Percentiles rank a stretch among this genome's conserved stretches.
These are phyloP conservation scores for Chlamydomonas asymmetrica DNA, from an alignment of 139 green algal species.

Conservation along the genomic window DNA sequence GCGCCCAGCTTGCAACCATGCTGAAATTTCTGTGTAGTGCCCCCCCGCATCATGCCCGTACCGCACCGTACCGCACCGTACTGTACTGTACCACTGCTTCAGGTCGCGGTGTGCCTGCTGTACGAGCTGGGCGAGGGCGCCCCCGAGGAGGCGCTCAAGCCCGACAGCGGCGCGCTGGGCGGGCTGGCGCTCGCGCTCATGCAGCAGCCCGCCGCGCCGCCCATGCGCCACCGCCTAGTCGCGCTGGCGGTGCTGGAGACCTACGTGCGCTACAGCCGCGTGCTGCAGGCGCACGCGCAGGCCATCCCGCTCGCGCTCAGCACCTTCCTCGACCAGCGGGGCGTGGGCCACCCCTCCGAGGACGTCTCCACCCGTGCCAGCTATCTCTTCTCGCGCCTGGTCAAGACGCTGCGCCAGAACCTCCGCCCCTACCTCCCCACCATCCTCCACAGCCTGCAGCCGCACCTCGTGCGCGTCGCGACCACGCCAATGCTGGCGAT, in stretches of 20 bases:
- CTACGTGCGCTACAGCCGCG: constrained; percentile 58
- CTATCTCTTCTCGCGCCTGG: constrained; percentile 85
- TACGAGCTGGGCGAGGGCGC: constrained; percentile 86
- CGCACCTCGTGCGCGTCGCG: constrained; percentile 66
- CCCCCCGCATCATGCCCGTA: not conserved
- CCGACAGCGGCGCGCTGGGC: constrained; percentile 60
- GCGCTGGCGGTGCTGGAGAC: constrained; percentile 74
- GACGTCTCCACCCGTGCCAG: constrained; percentile 61
- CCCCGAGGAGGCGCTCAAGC: constrained; percentile 66
- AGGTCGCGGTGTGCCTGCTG: constrained; percentile 75
- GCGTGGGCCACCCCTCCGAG: constrained; percentile 65
- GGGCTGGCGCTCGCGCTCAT: constrained; percentile 64
- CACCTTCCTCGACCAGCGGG: constrained; percentile 57
- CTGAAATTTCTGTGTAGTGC: not conserved
- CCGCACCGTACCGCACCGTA: no score
- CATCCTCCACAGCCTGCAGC: constrained; percentile 64
- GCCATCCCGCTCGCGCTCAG: constrained; percentile 49
- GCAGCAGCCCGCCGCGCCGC: constrained; percentile 34
- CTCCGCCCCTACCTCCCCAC: constrained; percentile 58
- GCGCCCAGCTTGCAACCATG: no score
- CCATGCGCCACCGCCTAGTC: constrained; percentile 70
- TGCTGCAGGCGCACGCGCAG: constrained; percentile 52
- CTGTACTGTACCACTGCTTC: no score
- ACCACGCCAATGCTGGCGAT: constrained; percentile 51
- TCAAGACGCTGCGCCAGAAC: constrained; percentile 63